Base-by-base conservation (phyloP, 345 rosid species). In the Schrenkiella parvula region DNA sequence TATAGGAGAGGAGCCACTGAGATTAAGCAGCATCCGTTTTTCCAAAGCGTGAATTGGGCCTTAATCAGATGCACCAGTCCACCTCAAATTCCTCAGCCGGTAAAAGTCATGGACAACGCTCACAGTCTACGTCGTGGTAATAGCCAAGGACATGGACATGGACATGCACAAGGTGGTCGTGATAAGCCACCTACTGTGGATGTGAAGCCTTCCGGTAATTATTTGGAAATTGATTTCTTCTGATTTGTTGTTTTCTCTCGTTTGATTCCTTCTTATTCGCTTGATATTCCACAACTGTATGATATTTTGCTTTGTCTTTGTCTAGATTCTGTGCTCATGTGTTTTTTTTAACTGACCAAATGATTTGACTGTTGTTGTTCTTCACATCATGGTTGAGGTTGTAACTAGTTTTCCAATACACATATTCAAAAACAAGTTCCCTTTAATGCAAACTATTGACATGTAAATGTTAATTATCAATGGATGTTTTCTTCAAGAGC, bases 1-100 rank as follows among this genome's bases (percentile, higher is more conserved):
- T 87, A 84, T 60, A 76, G 85, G 64, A 87, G 97, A 41, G 97
- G 97, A 25, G 97, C 97, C 8, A 74, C 93, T 2, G 95, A 91
- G 84, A 73, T 91, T 2, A 91, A 91, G 59, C 95, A 85, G 70
- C 97, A 91, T 48, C 95, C 89, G 0, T 91, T 91, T 83, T 89
- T 91, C 66, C 89, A 85, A 59, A 86, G 86, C 19, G 79, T 84
- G 37, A 91, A 91, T 41, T 91, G 97, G 97, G 97, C 97, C 15
- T 81, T 91, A 62, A 89, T 89, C 60, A 89, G 97, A 3, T 91
- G 97, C 56, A 81, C 91, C 4, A 83, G 56, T 50, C 97, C 97
- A 1, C 97, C 97, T 2, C 88, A 88, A 38, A 80, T 87, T 28
- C 95, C 91, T 5, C 82, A 81, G 62, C 78, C 76, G 13, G 72